Evolutionary conservation across 2,329 filamentous ascomycete genomes (phyloP).

Genomic region (Fusarium robinianum): DNA sequence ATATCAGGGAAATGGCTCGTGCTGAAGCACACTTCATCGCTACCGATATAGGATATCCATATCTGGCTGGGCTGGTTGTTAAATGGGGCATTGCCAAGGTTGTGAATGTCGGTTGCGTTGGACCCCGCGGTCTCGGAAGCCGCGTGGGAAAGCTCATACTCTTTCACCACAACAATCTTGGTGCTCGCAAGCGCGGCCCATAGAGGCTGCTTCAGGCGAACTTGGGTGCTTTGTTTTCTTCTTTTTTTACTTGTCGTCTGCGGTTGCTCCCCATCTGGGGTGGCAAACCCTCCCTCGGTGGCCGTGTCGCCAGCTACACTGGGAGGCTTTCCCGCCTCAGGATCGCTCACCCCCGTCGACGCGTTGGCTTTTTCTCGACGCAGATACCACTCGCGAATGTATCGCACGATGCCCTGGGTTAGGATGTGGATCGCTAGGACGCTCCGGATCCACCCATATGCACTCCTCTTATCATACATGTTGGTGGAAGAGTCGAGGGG

Average conservation of each 20-base stretch:
- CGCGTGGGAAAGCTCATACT: constrained; percentile 80
- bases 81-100: constrained; percentile 76
- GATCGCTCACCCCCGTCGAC: constrained; percentile 57
- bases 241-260: constrained; percentile 73
- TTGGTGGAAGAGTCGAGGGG: constrained; percentile 48
- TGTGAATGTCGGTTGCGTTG: constrained; percentile 76
- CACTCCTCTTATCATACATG: constrained; percentile 60
- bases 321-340: constrained; percentile 63
- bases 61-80: constrained; percentile 72
- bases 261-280: constrained; percentile 60
- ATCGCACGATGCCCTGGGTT: constrained; percentile 72
- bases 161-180: constrained; percentile 94
- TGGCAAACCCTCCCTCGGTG: constrained; percentile 50
- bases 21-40: constrained; percentile 77
- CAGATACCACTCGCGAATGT: constrained; percentile 71
- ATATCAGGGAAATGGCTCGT: constrained; percentile 66
- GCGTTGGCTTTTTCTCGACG: constrained; percentile 61
- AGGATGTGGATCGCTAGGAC: constrained; percentile 75
- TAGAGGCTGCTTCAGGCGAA: constrained; percentile 86
- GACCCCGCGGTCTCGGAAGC: constrained; percentile 74
- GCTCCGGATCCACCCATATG: constrained; percentile 69
- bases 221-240: constrained; percentile 88
- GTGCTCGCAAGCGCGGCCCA: constrained; percentile 95
- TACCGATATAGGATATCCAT: constrained; percentile 80
- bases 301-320: constrained; percentile 40